phyloP scores from a whole-genome alignment of 441 rosid genomes.

The Euphorbia schlechtendalii region DNA sequence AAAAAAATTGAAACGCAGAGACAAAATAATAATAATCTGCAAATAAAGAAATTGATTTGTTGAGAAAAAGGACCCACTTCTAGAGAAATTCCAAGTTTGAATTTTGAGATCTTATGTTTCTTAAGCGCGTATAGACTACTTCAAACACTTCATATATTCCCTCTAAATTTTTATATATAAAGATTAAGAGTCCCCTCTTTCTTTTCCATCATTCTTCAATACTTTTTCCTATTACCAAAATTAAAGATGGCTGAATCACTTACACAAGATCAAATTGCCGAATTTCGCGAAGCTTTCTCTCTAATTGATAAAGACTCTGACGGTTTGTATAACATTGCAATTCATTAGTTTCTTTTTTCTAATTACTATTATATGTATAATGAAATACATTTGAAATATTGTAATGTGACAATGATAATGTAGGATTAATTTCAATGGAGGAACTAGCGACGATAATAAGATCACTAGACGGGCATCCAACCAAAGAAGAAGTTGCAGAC shows the following conservation, averaged over 20 bases:
- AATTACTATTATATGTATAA: not conserved
- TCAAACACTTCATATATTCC: not conserved
- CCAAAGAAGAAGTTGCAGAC: conserved; percentile 39
- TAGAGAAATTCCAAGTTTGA: conserved; percentile 24
- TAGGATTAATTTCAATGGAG: conserved; percentile 45
- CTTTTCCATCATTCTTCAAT: too few relatives aligned
- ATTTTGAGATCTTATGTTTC: conserved; percentile 11
- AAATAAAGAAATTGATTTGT: not conserved
- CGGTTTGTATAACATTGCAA: conserved; percentile 35
- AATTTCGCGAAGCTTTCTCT: conserved; percentile 50
- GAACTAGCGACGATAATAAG: conserved; percentile 36
- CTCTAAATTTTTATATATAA: not conserved
- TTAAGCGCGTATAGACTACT: conserved; percentile 26
- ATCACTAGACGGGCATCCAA: conserved; percentile 38
- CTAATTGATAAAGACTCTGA: conserved; percentile 49
- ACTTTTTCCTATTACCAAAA: not conserved
- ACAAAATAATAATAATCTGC: not conserved
- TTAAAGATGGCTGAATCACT: conserved; percentile 34
- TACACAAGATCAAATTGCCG: conserved; percentile 41
- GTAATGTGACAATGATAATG: not conserved
- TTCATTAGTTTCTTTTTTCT: not conserved
- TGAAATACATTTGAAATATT: too few relatives aligned
- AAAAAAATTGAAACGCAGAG: not conserved
- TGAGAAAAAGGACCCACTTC: conserved; percentile 10
- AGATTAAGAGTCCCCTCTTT: too few relatives aligned